phyloP scores from a whole-genome alignment of 768 basidiomycete species.

The Kwoniella newhampshirensis region DNA sequence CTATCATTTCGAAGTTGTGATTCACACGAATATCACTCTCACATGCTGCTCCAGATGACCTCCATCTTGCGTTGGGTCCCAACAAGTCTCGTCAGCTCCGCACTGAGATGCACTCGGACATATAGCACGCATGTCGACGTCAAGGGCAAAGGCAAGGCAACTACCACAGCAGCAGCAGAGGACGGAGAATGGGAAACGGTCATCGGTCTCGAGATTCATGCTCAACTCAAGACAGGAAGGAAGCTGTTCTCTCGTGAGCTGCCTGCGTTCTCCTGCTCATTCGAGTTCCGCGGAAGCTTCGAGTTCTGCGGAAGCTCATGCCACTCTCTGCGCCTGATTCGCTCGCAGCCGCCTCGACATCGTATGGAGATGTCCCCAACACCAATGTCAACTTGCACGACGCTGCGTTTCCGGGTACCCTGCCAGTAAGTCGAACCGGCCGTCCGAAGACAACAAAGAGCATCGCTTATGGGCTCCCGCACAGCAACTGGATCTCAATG shows the following conservation, averaged over 20 bases:
- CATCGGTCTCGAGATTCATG: conserved; percentile 93
- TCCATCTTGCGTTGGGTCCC: no score
- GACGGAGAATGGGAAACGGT: conserved; percentile 68
- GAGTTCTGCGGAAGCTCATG: no score
- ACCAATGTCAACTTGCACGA: conserved; percentile 74
- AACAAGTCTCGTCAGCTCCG: no score
- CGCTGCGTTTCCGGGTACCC: conserved; percentile 86
- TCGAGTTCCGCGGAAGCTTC: background rate
- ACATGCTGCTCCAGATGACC: no score
- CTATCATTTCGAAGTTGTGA: background rate
- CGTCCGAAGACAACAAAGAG: conserved; percentile 3
- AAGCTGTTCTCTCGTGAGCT: conserved; percentile 81
- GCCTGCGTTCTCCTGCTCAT: background rate
- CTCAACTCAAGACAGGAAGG: conserved; percentile 79
- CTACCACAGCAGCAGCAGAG: background rate
- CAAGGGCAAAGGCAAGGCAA: conserved; percentile 1
- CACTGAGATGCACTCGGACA: no score
- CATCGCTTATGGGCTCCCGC: conserved; percentile 60
- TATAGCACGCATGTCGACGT: background rate
- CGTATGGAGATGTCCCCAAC: conserved; percentile 64
- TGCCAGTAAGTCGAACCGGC: conserved; percentile 65
- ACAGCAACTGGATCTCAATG: conserved; percentile 48
- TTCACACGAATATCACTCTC: no score
- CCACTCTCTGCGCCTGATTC: no score
- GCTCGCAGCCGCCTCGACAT: conserved; percentile 17